Evolutionary conservation across 805 yeast genomes (phyloP).

Genomic region (Candida silvicultrix): DNA sequence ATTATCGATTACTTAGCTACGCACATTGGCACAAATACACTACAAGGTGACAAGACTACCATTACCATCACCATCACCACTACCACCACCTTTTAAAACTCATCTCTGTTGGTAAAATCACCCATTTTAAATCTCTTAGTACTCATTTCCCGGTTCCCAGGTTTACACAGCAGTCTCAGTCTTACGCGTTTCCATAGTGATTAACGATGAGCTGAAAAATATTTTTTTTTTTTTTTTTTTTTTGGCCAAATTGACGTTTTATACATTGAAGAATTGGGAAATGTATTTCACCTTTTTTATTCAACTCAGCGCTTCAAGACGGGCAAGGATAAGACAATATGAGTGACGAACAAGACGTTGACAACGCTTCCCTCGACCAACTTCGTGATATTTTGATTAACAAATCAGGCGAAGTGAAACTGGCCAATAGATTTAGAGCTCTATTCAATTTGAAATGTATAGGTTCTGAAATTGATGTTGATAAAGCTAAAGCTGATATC

Average conservation of each 20-base stretch:
- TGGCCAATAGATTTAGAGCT: constrained; percentile 91
- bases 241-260: neutral
- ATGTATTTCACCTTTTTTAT: neutral
- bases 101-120: no score
- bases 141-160: neutral
- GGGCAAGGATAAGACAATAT: neutral
- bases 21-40: no score
- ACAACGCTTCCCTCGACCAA: constrained; percentile 46
- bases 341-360: constrained; percentile 25
- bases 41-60: no score
- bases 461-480: constrained; percentile 63
- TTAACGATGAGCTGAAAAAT: neutral
- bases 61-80: no score
- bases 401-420: constrained; percentile 58
- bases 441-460: constrained; percentile 82
- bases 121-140: no score
- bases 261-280: neutral
- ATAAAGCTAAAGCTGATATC: constrained; percentile 45
- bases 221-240: neutral
- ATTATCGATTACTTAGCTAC: no score
- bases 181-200: no score
- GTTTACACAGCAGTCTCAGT: neutral
- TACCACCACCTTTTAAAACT: no score
- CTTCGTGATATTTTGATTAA: constrained; percentile 67
- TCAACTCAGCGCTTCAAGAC: neutral